phyloP scores from a whole-genome alignment of 2,329 filamentous ascomycete species.

The Chrysoporthe deuterocubensis region DNA sequence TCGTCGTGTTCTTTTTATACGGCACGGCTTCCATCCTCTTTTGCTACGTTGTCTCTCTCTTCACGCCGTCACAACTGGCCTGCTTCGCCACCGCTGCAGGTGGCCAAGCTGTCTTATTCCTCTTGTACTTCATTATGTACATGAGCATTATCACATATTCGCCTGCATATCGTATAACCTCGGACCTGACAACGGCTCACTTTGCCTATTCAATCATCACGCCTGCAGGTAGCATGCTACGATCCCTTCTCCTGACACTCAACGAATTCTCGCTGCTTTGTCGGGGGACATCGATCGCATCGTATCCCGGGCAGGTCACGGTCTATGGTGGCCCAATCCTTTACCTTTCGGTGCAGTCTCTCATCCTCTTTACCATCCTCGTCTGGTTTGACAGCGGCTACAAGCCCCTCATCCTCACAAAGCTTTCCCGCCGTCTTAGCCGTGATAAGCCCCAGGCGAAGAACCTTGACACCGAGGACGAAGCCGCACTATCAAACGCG shows the following conservation, averaged over 20 bases:
- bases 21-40: constrained; percentile 77
- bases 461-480: constrained; percentile 21
- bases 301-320: constrained; percentile 71
- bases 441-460: constrained; percentile 31
- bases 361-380: constrained; percentile 72
- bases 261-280: constrained; percentile 87
- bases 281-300: constrained; percentile 62
- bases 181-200: constrained; percentile 69
- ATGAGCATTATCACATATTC: constrained; percentile 75
- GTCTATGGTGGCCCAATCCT: constrained; percentile 84
- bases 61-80: constrained; percentile 40
- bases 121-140: constrained; percentile 74
- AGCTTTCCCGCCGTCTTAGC: constrained; percentile 44
- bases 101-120: constrained; percentile 72
- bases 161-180: constrained; percentile 70
- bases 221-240: constrained; percentile 75
- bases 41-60: constrained; percentile 81
- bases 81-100: constrained; percentile 72
- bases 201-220: constrained; percentile 76
- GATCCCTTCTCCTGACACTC: constrained; percentile 75
- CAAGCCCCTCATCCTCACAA: constrained; percentile 56
- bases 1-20: constrained; percentile 79
- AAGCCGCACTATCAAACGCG: constrained; percentile 15
- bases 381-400: constrained; percentile 82
- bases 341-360: constrained; percentile 76